Percentiles rank a stretch among this genome's conserved stretches.
Conservation (phyloP, 768 basidiomycete species). For the Auriscalpium vulgare region DNA sequence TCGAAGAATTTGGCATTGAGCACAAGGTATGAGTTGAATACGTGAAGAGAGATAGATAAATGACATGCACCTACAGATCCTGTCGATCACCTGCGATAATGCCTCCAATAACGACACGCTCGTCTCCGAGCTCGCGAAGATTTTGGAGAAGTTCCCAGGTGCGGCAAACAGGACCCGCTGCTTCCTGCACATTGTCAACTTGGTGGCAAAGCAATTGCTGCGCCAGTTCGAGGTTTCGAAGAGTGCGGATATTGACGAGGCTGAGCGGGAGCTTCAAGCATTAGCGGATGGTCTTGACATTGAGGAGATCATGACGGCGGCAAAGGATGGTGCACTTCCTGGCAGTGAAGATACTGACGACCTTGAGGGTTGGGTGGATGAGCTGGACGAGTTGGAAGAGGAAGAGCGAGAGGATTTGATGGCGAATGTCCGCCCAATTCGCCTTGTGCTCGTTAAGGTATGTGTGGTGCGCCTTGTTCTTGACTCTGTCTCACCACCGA, state of each 20-base stretch:
- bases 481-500: no score
- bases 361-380: conserved; percentile 20
- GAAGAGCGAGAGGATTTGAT: conserved; percentile 14
- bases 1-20: conserved; percentile 20
- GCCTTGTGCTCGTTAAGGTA: conserved; percentile 27
- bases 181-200: conserved; percentile 33
- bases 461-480: no score
- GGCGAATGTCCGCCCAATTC: conserved; percentile 17
- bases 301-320: neutral
- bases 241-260: neutral
- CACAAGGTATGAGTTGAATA: conserved; percentile 25
- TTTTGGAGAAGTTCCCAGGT: conserved; percentile 19
- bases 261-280: neutral
- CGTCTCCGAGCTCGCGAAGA: conserved; percentile 19
- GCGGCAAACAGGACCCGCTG: conserved; percentile 23
- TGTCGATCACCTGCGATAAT: conserved; percentile 31
- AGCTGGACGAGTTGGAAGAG: conserved; percentile 11
- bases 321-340: neutral
- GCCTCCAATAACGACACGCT: conserved; percentile 28
- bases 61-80: no score
- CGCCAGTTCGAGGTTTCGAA: conserved; percentile 26
- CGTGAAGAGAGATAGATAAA: no score
- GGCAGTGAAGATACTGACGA: conserved; percentile 6
- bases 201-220: conserved; percentile 27
- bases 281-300: neutral